Conservation (phyloP, 1,284 basidiomycete genomes). For the Blastosporella zonata region DNA sequence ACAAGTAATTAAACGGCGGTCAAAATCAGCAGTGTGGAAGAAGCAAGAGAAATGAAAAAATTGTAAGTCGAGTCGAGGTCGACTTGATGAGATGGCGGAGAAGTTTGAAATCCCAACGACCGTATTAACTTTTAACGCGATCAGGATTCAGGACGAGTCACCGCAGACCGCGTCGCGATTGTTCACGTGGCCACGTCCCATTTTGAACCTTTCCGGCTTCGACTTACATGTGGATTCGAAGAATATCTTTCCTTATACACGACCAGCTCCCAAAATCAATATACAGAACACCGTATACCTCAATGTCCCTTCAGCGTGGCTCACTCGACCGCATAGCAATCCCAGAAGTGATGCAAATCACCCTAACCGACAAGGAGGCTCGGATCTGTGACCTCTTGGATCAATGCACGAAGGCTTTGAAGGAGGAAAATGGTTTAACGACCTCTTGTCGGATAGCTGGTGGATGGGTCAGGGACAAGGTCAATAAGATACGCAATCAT, state of each 20-base stretch:
- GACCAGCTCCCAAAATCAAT: background rate
- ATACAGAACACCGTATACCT: conserved; percentile 1
- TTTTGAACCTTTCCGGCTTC: background rate
- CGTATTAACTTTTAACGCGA: too few species aligned
- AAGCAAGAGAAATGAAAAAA: too few species aligned
- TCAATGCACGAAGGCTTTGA: conserved; percentile 58
- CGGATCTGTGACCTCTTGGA: conserved; percentile 65
- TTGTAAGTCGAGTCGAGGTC: too few species aligned
- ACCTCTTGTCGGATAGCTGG: conserved; percentile 87
- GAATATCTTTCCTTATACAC: background rate
- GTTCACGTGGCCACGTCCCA: too few species aligned
- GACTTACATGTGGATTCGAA: conserved; percentile 10
- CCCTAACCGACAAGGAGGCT: conserved; percentile 56
- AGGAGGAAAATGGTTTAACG: conserved; percentile 45
- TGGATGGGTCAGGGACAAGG: conserved; percentile 98
- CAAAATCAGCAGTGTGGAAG: too few species aligned
- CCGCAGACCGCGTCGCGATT: too few species aligned
- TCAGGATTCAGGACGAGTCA: too few species aligned
- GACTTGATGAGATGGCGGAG: too few species aligned
- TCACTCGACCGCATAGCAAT: conserved; percentile 20
- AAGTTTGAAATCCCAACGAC: too few species aligned
- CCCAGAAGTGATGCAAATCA: conserved; percentile 34
- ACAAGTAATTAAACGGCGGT: too few species aligned
- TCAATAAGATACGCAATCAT: conserved; percentile 30
- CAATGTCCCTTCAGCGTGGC: conserved; percentile 17